These are phyloP conservation scores for Suillus bovinus DNA, from an alignment of 768 basidiomycete species.

Conservation along the genomic window DNA sequence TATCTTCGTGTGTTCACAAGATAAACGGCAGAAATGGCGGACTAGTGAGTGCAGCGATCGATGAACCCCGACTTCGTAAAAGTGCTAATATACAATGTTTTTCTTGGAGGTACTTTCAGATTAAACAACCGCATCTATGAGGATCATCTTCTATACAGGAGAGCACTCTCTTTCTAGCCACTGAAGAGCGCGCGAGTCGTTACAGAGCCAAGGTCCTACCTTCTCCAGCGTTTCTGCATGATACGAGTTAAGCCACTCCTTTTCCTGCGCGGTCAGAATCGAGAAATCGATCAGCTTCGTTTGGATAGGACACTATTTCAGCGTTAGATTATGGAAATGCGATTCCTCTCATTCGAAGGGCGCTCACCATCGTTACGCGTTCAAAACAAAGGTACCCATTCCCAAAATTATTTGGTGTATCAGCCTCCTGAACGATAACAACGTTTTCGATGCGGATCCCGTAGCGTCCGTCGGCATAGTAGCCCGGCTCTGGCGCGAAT, in stretches of 20 bases:
- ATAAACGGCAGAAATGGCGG: too few relatives aligned
- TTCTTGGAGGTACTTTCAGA: not conserved
- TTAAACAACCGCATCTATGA: not conserved
- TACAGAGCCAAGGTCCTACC: slow-evolving; percentile 66
- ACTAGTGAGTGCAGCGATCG: too few relatives aligned
- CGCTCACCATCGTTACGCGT: slow-evolving; percentile 79
- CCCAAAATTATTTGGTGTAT: slow-evolving; percentile 81
- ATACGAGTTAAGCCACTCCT: slow-evolving; percentile 81
- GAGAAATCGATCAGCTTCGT: slow-evolving; percentile 71
- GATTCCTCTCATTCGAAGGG: not conserved
- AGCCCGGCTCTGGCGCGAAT: slow-evolving; percentile 70
- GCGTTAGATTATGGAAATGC: slow-evolving; percentile 9
- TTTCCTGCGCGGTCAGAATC: slow-evolving; percentile 68
- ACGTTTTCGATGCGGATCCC: slow-evolving; percentile 95
- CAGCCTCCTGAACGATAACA: slow-evolving; percentile 68
- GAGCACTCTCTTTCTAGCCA: slow-evolving; percentile 66
- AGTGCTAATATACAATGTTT: not conserved
- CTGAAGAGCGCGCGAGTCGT: slow-evolving; percentile 56
- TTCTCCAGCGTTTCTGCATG: slow-evolving; percentile 76
- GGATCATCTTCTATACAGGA: slow-evolving; percentile 13
- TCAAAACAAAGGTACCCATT: slow-evolving; percentile 86
- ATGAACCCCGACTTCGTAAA: not conserved
- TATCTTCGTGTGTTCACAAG: too few relatives aligned
- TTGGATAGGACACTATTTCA: slow-evolving; percentile 73
- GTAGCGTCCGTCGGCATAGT: slow-evolving; percentile 86